Conservation (phyloP, 306 rosid genomes). For the Adenanthera pavonina region DNA sequence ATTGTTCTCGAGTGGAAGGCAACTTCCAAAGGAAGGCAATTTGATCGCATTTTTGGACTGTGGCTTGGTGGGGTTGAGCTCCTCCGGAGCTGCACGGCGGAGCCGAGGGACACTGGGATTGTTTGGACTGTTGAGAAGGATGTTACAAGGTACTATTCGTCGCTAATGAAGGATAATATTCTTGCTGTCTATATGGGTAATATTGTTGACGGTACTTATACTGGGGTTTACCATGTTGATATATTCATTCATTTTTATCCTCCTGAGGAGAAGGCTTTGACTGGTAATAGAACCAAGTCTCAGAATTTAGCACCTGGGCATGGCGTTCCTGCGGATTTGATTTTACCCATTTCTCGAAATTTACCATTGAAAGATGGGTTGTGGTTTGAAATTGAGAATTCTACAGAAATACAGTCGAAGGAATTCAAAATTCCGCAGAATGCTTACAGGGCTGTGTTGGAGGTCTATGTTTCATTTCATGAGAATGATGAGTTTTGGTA, state of each 20-base stretch:
- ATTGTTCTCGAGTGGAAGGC: constrained; percentile 66
- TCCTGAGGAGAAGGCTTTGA: constrained; percentile 21
- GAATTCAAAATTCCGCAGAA: constrained; percentile 70
- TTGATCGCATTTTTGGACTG: constrained; percentile 68
- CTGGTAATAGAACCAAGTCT: constrained; percentile 11
- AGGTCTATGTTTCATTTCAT: constrained; percentile 90
- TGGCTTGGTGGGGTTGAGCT: constrained; percentile 89
- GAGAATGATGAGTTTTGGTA: constrained; percentile 96
- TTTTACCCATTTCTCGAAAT: constrained; percentile 74
- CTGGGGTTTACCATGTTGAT: constrained; percentile 45
- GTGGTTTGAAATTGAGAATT: constrained; percentile 74
- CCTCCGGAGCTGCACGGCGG: constrained; percentile 91
- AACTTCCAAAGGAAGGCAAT: constrained; percentile 60
- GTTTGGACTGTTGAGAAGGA: constrained; percentile 89
- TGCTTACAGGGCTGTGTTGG: constrained; percentile 84
- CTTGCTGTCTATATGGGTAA: constrained; percentile 83
- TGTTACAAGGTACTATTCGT: constrained; percentile 77
- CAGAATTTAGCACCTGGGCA: constrained; percentile 36
- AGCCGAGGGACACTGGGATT: constrained; percentile 75
- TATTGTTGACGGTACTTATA: constrained; percentile 61
- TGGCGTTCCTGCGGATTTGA: constrained; percentile 73
- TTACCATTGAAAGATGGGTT: constrained; percentile 78
- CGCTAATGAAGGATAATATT: constrained; percentile 61
- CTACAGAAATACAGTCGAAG: constrained; percentile 54
- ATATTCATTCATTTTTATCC: constrained; percentile 50